Evolutionary conservation across 768 basidiomycete species (phyloP).

Genomic region (Phaeolepiota aurea): DNA sequence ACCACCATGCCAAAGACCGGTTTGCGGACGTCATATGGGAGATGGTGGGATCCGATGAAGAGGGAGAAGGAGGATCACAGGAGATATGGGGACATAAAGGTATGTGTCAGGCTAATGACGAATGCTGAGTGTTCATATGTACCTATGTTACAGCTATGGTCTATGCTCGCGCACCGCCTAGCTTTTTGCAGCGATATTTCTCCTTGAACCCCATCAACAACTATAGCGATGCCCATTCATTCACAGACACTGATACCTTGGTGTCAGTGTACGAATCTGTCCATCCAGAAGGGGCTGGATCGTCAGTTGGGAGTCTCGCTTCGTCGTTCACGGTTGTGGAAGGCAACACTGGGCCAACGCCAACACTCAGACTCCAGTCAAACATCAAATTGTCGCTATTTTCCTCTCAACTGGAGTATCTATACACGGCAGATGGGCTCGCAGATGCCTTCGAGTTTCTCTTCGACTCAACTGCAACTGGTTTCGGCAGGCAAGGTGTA

Average conservation of each 20-base stretch:
- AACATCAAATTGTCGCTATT: slow-evolving; percentile 75
- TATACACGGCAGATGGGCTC: slow-evolving; percentile 89
- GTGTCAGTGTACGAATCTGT: slow-evolving; percentile 54
- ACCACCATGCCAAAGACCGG: slow-evolving; percentile 77
- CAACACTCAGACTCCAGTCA: slow-evolving; percentile 55
- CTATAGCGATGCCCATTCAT: slow-evolving; percentile 29
- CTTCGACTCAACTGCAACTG: slow-evolving; percentile 64
- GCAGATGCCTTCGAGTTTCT: slow-evolving; percentile 85
- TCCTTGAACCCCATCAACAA: slow-evolving; percentile 54
- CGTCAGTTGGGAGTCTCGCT: slow-evolving; percentile 21
- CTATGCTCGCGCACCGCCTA: slow-evolving; percentile 89
- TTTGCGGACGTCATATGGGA: slow-evolving; percentile 99
- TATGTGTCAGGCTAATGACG: slow-evolving; percentile 21
- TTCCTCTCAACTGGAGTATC: slow-evolving; percentile 84
- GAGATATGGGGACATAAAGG: slow-evolving; percentile 96
- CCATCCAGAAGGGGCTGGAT: slow-evolving; percentile 41
- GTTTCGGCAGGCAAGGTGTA: too few species aligned
- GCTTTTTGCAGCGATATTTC: slow-evolving; percentile 87
- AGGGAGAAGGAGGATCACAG: slow-evolving; percentile 33
- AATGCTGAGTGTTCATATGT: neutral
- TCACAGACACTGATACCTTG: slow-evolving; percentile 39
- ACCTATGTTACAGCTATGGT: slow-evolving; percentile 59
- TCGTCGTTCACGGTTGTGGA: slow-evolving; percentile 41
- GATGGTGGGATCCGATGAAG: slow-evolving; percentile 41
- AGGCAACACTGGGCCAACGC: slow-evolving; percentile 29